Base-by-base conservation (phyloP, 768 basidiomycete genomes). In the Leucocoprinus birnbaumii region DNA sequence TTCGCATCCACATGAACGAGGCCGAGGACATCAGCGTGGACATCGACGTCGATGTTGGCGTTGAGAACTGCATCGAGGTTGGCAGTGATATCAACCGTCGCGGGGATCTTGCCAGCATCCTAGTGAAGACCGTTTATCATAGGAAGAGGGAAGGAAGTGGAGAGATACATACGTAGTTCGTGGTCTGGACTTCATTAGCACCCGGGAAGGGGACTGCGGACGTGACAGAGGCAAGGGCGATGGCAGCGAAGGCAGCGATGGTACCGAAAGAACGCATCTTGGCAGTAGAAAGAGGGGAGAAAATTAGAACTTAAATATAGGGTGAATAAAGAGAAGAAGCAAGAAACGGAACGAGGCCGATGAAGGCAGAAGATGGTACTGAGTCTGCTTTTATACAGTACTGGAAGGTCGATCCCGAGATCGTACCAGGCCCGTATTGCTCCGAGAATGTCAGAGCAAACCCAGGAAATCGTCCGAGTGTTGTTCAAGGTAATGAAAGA, bases 161-260 rank as follows among this genome's bases (percentile, higher is more conserved):
- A 42, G 19, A 14, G 5, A 42, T n/a, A 42, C 41, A 42, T 21
- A 24, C 18, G 7, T 44, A 21, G 38, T 13, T 38, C 4, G 31
- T 11, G 31, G 5, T 38, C 6, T 5, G 8, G 25, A 48, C 47
- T 1, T 8, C 3, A 18, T 38, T n/a, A 22, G 5, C 19, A 6
- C 10, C 25, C 53, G 18, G 56, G 51, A 40, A 55, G 0, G 56
- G 56, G 58, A 35, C 60, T 53, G 25, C 58, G 34, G 34, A 57
- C 21, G 21, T 42, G 9, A 48, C 26, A 24, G 56, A 18, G 24
- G 37, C 43, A 18, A 46, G 41, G 26, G 47, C 61, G 31, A 62
- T 51, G 10, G 59, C 56, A 13, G 56, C 44, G 47, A 65, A 47
- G 42, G 61, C 58, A 6, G 61, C 60, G 24, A 66, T 52, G 41